Conservation (phyloP, 2,329 filamentous ascomycete genomes). For the Ilyonectria sp. region DNA sequence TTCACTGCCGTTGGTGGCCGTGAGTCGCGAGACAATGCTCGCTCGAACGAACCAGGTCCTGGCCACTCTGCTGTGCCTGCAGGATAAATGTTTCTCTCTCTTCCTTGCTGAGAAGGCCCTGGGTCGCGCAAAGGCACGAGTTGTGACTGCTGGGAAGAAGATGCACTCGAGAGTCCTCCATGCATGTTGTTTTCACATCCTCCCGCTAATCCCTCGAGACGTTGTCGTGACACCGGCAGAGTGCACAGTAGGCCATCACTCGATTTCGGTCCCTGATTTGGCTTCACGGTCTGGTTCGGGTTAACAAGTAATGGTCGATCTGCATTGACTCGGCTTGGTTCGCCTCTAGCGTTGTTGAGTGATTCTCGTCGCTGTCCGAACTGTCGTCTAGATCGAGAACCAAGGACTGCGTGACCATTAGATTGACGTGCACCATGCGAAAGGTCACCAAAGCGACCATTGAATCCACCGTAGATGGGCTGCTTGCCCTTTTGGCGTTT, state of each 20-base stretch:
- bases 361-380: neutral
- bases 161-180: neutral
- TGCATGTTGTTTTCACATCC: neutral
- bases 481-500: neutral
- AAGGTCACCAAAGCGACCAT: neutral
- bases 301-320: neutral
- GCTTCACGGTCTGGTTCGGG: too few relatives aligned
- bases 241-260: too few relatives aligned
- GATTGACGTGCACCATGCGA: too few relatives aligned
- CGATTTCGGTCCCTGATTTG: too few relatives aligned
- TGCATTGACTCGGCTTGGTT: neutral
- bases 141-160: neutral
- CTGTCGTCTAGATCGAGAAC: neutral
- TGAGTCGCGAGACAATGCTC: neutral
- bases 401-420: neutral
- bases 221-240: neutral
- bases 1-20: neutral
- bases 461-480: neutral
- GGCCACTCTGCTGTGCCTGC: neutral
- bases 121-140: neutral
- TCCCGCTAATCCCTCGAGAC: neutral
- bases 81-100: neutral
- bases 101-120: neutral
- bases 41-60: neutral
- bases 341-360: neutral